Base-by-base conservation (phyloP, 2,329 filamentous ascomycete species). In the Tricladium varicosporioides region DNA sequence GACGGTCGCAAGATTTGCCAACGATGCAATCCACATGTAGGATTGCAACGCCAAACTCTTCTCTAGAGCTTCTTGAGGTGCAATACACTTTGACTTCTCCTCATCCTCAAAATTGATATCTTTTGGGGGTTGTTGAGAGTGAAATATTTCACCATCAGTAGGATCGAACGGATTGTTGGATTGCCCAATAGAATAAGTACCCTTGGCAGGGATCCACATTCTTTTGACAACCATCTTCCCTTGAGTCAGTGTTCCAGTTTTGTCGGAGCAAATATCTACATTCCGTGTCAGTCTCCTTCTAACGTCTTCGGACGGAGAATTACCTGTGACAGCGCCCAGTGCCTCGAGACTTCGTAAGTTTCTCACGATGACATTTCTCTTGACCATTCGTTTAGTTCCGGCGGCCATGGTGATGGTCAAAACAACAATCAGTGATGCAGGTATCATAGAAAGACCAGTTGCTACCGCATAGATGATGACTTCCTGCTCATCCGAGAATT, bases 351-450 rank as follows among this genome's bases (percentile, higher is more conserved):
- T 83, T 4, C 82, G 78, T 66, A 88, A 79, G 63, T 85, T 85
- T 58, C 85, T 80, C 40, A 88, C 82, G 62, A 88, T 84, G 46
- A 88, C 84, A 61, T 88, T 79, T 7, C 82, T 78, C 65, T 80
- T 80, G 47, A 82, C 80, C 84, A 87, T 87, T 15, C 81, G 79
- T 62, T 84, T 85, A 16, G 82, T 84, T 3, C 83, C 85, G 52
- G 85, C 82, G 36, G 85, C 83, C 76, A 89, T 87, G 14, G 86
- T 88, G 61, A 90, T 85, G 32, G 87, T 89, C 64, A 89, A 73
- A 44, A 89, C 86, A 22, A 85, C 86, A 48, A 88, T 84, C 81
- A 61, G 80, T 81, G 46, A 84, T 81, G 46, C 80, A 84, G 60
- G 84, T 83, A 57, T 80, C 81, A 64, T 84, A 84, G 31, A 86